These are phyloP conservation scores for Lipomyces lipofer DNA, from an alignment of 805 yeast genomes.

Conservation along the genomic window DNA sequence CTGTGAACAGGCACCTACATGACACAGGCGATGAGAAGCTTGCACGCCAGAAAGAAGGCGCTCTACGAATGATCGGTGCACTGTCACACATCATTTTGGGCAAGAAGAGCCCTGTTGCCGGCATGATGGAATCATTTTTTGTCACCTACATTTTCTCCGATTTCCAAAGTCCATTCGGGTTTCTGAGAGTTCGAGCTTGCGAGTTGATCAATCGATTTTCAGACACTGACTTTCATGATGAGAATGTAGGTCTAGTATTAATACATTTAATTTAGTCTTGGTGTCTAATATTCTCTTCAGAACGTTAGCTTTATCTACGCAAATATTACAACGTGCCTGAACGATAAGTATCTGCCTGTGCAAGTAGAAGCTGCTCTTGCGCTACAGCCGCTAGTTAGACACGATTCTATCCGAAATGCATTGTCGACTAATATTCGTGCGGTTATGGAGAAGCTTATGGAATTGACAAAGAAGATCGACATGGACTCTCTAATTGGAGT, in stretches of 20 bases:
- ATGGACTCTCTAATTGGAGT: constrained; percentile 84
- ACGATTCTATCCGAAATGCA: constrained; percentile 66
- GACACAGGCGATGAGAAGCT: constrained; percentile 40
- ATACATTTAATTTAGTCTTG: no score
- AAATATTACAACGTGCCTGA: constrained; percentile 43
- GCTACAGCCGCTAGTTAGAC: constrained; percentile 70
- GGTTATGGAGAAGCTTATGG: constrained; percentile 76
- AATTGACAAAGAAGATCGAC: constrained; percentile 76
- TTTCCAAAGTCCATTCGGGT: constrained; percentile 57
- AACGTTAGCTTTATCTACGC: constrained; percentile 59
- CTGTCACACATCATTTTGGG: constrained; percentile 57
- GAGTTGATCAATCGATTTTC: constrained; percentile 58
- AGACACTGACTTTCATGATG: constrained; percentile 58
- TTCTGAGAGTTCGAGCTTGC: constrained; percentile 65
- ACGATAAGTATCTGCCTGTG: constrained; percentile 64
- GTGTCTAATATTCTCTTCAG: constrained; percentile 48
- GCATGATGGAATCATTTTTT: constrained; percentile 70
- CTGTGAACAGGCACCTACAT: no score
- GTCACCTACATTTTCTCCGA: constrained; percentile 68
- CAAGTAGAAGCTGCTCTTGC: constrained; percentile 84
- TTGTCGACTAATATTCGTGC: constrained; percentile 69
- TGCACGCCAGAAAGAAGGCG: constrained; percentile 74
- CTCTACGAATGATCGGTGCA: constrained; percentile 74
- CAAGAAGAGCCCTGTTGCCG: constrained; percentile 56
- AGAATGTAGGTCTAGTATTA: not conserved